Base-by-base conservation (phyloP, 306 rosid species). In the Dalbergia cochinchinensis region DNA sequence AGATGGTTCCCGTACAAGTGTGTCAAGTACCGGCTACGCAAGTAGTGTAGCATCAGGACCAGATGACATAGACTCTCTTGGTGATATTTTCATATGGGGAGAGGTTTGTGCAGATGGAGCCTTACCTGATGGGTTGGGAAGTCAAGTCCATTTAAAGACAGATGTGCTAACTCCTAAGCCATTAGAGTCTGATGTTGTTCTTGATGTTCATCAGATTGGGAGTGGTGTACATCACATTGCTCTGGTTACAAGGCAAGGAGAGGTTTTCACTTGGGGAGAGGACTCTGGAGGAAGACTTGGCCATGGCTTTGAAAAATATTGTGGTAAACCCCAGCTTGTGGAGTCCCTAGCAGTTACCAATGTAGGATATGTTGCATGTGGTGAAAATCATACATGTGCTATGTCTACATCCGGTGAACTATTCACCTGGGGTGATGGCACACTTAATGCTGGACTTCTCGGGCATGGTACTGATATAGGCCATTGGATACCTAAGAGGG, bases 241-340 rank as follows among this genome's bases (percentile, higher is more conserved):
- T 78, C 91, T 96, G 7, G 93, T 91, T 37, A 96, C 99, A 61
- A 89, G 93, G 88, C 97, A 96, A 79, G 99, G 99, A 59, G 99
- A 96, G 86, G 91, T 93, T 87, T 96, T 96, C 79, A 91, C 98
- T 11, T 96, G 99, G 99, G 99, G 99, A 65, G 99, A 93, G 80
- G 98, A 91, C 78, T 90, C 86, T 65, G 98, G 97, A 1, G 99
- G 99, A 82, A 87, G 94, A 67, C 97, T 96, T 37, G 99, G 99
- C 34, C 98, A 91, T 76, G 99, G 99, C 44, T 70, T 83, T 69
- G 96, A 93, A 77, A 91, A 82, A 85, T 86, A 88, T 78, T 86
- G 74, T 54, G 80, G 91, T 60, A 81, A 54, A 57, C 99, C 98
- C 11, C 86, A 44, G 18, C 93, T 93, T 63, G 97, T 96, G 77